phyloP scores from a whole-genome alignment of 306 rosid genomes.

The Prunus mongolica region DNA sequence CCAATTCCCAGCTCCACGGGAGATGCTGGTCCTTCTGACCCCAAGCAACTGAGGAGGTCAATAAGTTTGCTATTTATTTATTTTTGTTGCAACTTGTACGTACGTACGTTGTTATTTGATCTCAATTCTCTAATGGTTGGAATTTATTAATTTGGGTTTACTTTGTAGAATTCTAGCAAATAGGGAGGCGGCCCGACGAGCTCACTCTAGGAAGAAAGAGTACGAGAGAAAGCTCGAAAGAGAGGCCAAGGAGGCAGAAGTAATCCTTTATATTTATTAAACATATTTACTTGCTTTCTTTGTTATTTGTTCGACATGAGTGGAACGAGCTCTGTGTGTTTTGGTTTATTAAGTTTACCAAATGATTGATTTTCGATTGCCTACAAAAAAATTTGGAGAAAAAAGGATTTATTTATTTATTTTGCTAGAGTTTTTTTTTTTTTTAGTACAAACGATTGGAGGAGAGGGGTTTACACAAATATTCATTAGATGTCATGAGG shows the following conservation, averaged over 20 bases:
- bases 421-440: too few species aligned
- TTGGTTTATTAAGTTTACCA: background rate
- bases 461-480: too few species aligned
- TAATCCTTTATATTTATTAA: background rate
- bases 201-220: background rate
- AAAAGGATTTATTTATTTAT: too few species aligned
- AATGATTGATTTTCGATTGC: too few species aligned
- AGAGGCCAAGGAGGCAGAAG: background rate
- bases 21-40: background rate
- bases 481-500: accelerated
- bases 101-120: background rate
- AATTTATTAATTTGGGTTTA: background rate
- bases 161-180: background rate
- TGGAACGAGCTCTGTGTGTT: background rate
- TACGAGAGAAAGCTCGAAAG: background rate
- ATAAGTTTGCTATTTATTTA: background rate
- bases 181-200: background rate
- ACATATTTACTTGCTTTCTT: background rate
- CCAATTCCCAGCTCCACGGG: background rate
- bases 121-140: background rate
- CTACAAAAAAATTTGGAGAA: too few species aligned
- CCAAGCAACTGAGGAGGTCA: background rate
- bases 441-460: too few species aligned
- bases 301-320: background rate
- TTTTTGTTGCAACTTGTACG: background rate